Conservation (phyloP, 768 basidiomycete genomes). For the Tylopilus subfusipes region DNA sequence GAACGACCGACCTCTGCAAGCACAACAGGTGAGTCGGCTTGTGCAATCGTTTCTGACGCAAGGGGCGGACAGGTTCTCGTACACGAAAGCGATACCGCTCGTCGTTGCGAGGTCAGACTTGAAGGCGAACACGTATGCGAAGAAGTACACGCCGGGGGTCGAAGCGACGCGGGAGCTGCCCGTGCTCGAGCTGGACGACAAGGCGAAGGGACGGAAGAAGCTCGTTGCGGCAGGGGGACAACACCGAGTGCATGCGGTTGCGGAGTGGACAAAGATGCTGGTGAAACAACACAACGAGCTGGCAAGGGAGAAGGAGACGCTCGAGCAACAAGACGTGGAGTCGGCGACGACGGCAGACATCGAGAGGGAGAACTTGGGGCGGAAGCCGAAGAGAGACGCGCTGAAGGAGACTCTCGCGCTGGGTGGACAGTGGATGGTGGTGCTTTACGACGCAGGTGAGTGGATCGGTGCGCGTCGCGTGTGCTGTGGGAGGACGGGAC, state of each 20-base stretch:
- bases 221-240: neutral
- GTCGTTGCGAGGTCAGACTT: neutral
- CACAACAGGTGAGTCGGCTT: neutral
- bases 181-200: neutral
- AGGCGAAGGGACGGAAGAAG: neutral
- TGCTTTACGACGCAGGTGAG: neutral
- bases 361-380: neutral
- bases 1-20: neutral
- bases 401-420: neutral
- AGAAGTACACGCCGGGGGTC: neutral
- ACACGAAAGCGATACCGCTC: neutral
- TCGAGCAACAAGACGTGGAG: neutral
- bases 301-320: too few species aligned
- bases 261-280: neutral
- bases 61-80: neutral
- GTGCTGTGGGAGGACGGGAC: too few species aligned
- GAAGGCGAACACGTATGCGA: neutral
- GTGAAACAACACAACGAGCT: neutral
- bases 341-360: neutral
- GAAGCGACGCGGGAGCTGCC: neutral
- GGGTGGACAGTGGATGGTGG: neutral
- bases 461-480: too few species aligned
- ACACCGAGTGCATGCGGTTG: neutral
- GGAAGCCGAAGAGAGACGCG: neutral
- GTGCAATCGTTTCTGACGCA: neutral